phyloP scores from a whole-genome alignment of 768 basidiomycete species.

The Boletus pseudo-olivaceus region DNA sequence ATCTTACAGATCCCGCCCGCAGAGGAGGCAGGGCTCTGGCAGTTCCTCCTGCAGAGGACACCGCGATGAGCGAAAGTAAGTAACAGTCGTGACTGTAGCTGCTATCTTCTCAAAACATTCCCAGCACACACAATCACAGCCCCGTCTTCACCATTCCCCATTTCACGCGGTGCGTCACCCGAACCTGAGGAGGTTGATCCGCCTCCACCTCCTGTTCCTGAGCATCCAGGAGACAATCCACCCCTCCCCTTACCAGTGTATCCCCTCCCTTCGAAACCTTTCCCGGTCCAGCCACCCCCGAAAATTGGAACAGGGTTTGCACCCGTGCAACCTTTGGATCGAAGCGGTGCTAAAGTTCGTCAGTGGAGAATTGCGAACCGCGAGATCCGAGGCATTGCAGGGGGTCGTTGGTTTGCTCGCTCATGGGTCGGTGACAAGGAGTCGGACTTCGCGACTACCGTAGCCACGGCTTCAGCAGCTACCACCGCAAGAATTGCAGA shows the following conservation, averaged over 20 bases:
- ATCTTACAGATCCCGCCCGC: constrained; percentile 11
- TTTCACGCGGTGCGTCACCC: constrained; percentile 39
- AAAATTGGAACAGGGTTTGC: constrained; percentile 77
- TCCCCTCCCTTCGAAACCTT: constrained; percentile 78
- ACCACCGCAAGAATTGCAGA: constrained; percentile 29
- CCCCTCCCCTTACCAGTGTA: constrained; percentile 60
- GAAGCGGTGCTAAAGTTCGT: constrained; percentile 55
- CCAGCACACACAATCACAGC: constrained; percentile 65
- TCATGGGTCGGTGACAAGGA: constrained; percentile 87
- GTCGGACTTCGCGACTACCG: constrained; percentile 52
- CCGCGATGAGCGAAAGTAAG: constrained; percentile 61
- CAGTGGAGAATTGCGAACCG: constrained; percentile 73
- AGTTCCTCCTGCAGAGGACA: constrained; percentile 45
- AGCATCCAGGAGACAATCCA: constrained; percentile 44
- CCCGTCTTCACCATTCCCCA: constrained; percentile 62
- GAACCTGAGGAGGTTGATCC: constrained; percentile 43
- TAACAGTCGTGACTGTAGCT: background rate
- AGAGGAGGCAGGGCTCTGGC: constrained; percentile 31
- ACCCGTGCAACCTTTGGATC: constrained; percentile 63
- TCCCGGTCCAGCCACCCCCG: constrained; percentile 73
- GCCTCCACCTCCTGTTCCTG: constrained; percentile 27
- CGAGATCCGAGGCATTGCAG: constrained; percentile 78
- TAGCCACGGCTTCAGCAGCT: constrained; percentile 26
- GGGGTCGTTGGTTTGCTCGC: constrained; percentile 75
- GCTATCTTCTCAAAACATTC: constrained; percentile 4